phyloP scores from a whole-genome alignment of 2,329 filamentous ascomycete genomes.

The Pseudogymnoascus sp. region DNA sequence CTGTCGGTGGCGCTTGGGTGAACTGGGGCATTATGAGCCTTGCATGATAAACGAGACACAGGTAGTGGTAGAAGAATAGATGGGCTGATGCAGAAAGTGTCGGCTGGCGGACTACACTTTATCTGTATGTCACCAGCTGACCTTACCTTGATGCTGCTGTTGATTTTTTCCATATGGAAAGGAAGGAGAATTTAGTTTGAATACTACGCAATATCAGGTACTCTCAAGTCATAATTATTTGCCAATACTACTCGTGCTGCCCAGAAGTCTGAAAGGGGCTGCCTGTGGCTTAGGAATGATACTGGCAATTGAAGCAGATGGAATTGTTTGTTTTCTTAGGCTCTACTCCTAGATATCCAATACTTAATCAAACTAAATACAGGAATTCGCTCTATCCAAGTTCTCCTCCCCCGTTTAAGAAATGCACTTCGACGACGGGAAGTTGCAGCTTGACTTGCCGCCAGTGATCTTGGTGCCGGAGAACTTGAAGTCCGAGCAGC shows the following conservation, averaged over 20 bases:
- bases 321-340: not conserved
- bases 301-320: not conserved
- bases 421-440: conserved; percentile 23
- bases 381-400: not conserved
- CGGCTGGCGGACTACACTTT: not conserved
- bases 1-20: not conserved
- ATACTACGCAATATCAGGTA: not conserved
- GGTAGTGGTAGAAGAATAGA: not conserved
- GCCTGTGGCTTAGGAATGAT: too few species aligned
- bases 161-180: not conserved
- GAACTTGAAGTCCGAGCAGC: conserved; percentile 31
- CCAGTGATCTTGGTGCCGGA: conserved; percentile 30
- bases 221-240: not conserved
- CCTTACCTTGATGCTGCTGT: not conserved
- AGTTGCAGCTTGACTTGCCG: conserved; percentile 26
- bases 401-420: not conserved
- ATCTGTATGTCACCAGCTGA: not conserved
- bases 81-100: not conserved
- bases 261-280: not conserved
- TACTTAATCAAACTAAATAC: not conserved
- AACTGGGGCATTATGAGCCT: not conserved
- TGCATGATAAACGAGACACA: not conserved
- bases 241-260: not conserved
- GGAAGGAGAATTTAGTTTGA: not conserved
- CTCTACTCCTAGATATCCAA: not conserved